Percentiles rank a stretch among this genome's conserved stretches.
These are phyloP conservation scores for Syzygium jambos DNA, from an alignment of 345 rosid species.

Conservation along the genomic window DNA sequence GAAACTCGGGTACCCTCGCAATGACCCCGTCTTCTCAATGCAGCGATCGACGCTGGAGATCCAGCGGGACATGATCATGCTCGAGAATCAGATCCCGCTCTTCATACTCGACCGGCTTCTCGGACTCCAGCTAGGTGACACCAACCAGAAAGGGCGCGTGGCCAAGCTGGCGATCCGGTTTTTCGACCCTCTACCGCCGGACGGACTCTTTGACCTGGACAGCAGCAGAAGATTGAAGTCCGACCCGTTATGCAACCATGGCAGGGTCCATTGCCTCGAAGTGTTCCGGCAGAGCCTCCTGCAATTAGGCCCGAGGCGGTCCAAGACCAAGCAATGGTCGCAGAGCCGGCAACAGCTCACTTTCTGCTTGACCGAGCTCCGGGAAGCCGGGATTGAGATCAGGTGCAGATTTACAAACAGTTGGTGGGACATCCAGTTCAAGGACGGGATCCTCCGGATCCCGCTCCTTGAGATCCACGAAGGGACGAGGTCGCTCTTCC, in stretches of 20 bases:
- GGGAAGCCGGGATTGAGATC: slow-evolving; percentile 65
- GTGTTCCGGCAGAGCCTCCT: slow-evolving; percentile 60
- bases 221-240: slow-evolving; percentile 39
- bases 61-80: slow-evolving; percentile 81
- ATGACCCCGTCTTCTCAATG: slow-evolving; percentile 74
- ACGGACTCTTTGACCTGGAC: slow-evolving; percentile 60
- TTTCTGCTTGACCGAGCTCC: slow-evolving; percentile 65
- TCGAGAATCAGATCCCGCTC: slow-evolving; percentile 76
- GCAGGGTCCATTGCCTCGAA: slow-evolving; percentile 71
- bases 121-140: slow-evolving; percentile 46
- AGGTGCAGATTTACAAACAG: slow-evolving; percentile 20
- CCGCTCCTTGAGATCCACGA: slow-evolving; percentile 72
- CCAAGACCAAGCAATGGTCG: slow-evolving; percentile 26
- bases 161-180: slow-evolving; percentile 50
- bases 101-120: slow-evolving; percentile 55
- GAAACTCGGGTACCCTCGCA: slow-evolving; percentile 51
- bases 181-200: slow-evolving; percentile 74
- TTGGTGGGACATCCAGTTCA: slow-evolving; percentile 59
- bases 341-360: slow-evolving; percentile 51
- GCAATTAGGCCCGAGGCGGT: slow-evolving; percentile 28
- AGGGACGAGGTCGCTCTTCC: slow-evolving; percentile 78
- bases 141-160: slow-evolving; percentile 46
- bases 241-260: slow-evolving; percentile 53
- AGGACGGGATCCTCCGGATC: slow-evolving; percentile 47
- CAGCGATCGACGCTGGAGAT: slow-evolving; percentile 76